Conservation (phyloP, 257 asterid species). For the Thymus quinquecostatus region DNA sequence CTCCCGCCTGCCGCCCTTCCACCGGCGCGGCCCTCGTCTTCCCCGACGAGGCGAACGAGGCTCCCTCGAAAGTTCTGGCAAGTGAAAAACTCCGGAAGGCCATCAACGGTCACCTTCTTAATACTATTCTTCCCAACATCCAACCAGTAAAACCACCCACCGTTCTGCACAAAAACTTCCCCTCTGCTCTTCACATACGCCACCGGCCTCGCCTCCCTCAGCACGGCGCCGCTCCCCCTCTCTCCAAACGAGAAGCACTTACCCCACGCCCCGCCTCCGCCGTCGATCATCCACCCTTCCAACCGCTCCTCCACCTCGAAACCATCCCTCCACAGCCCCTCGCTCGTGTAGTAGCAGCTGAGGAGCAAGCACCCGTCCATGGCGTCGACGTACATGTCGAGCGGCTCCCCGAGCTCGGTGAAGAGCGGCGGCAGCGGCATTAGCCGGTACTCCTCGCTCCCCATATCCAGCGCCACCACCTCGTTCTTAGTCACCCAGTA, state of each 20-base stretch:
- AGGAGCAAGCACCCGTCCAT: not conserved
- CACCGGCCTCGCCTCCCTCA: not conserved
- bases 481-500: not conserved
- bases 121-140: not conserved
- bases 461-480: not conserved
- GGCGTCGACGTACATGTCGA: not conserved
- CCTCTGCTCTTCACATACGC: slow-evolving; percentile 16
- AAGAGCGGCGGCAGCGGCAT: not conserved
- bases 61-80: slow-evolving; percentile 11
- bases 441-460: not conserved
- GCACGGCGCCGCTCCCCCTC: not conserved
- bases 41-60: not conserved
- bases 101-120: not conserved
- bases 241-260: not conserved
- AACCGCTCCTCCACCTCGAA: not conserved
- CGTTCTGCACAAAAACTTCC: not conserved
- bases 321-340: not conserved
- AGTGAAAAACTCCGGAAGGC: not conserved
- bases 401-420: not conserved
- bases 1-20: not conserved
- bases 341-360: not conserved
- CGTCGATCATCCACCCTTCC: slow-evolving; percentile 14
- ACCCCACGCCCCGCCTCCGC: not conserved
- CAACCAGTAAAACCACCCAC: not conserved
- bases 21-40: not conserved